phyloP scores from a whole-genome alignment of 257 asterid genomes.

The Gentiana dahurica region DNA sequence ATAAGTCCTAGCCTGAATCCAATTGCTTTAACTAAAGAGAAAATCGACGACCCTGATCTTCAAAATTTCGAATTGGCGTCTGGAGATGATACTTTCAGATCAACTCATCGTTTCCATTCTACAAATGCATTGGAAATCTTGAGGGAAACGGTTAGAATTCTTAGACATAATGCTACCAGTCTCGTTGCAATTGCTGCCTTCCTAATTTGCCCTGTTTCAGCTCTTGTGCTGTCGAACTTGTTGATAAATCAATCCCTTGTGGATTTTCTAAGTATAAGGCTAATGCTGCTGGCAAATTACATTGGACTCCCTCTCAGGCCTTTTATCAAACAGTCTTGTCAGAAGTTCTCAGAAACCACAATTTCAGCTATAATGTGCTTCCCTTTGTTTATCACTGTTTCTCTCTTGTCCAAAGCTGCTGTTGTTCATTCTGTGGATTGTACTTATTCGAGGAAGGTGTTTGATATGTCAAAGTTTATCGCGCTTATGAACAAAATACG shows the following conservation, averaged over 20 bases:
- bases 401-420: conserved; percentile 72
- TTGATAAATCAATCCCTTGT: conserved; percentile 58
- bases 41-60: conserved; percentile 25
- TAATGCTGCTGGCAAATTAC: conserved; percentile 56
- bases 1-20: conserved; percentile 39
- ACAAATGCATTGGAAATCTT: conserved; percentile 69
- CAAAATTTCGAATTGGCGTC: conserved; percentile 35
- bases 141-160: conserved; percentile 76
- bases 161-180: conserved; percentile 54
- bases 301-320: conserved; percentile 76
- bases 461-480: conserved; percentile 42
- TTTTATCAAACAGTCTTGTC: conserved; percentile 59
- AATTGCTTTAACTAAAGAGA: conserved; percentile 22
- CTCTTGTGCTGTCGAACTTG: conserved; percentile 58
- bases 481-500: conserved; percentile 51
- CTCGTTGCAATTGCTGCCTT: conserved; percentile 54
- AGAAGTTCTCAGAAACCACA: conserved; percentile 53
- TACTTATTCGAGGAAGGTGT: conserved; percentile 61
- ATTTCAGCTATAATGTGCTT: conserved; percentile 54
- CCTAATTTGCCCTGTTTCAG: conserved; percentile 72
- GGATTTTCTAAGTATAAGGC: conserved; percentile 35
- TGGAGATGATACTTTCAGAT: conserved; percentile 11
- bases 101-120: conserved; percentile 45
- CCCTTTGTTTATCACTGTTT: conserved; percentile 56
- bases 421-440: conserved; percentile 84